Conservation (phyloP, 2,329 filamentous ascomycete genomes). For the Dactylonectria macrodidyma region DNA sequence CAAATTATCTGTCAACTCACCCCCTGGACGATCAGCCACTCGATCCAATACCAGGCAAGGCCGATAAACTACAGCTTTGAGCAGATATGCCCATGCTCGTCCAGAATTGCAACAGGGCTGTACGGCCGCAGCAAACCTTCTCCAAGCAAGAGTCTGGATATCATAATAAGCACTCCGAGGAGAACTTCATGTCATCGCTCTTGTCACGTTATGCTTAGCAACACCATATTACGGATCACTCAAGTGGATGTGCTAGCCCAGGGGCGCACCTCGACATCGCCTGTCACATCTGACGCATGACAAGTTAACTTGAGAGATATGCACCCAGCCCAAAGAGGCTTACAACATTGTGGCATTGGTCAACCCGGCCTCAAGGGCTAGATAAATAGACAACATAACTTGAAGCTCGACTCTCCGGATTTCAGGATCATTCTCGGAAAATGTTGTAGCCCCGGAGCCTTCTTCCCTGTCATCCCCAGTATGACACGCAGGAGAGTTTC, state of each 20-base stretch:
- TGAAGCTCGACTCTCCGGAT: not conserved
- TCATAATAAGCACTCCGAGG: not conserved
- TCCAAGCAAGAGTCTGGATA: not conserved
- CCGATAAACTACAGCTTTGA: not conserved
- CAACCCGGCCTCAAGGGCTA: not conserved
- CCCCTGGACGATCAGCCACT: not conserved
- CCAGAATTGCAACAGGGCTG: conserved; percentile 17
- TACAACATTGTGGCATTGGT: not conserved
- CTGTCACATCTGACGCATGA: not conserved
- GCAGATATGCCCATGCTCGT: too few species aligned
- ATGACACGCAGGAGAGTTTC: conserved; percentile 19
- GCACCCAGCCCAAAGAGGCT: not conserved
- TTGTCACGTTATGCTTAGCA: not conserved
- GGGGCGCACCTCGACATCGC: not conserved
- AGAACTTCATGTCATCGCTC: not conserved
- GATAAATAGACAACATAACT: not conserved
- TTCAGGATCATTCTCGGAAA: not conserved
- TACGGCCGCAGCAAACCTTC: not conserved
- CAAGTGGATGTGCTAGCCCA: not conserved
- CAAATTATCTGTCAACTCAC: conserved; percentile 15
- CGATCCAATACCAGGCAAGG: not conserved
- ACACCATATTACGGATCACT: not conserved
- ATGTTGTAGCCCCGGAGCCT: not conserved
- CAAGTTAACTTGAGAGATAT: not conserved
- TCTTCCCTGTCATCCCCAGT: conserved; percentile 1